Conservation (phyloP, 345 rosid species). For the Conringia planisiliqua region DNA sequence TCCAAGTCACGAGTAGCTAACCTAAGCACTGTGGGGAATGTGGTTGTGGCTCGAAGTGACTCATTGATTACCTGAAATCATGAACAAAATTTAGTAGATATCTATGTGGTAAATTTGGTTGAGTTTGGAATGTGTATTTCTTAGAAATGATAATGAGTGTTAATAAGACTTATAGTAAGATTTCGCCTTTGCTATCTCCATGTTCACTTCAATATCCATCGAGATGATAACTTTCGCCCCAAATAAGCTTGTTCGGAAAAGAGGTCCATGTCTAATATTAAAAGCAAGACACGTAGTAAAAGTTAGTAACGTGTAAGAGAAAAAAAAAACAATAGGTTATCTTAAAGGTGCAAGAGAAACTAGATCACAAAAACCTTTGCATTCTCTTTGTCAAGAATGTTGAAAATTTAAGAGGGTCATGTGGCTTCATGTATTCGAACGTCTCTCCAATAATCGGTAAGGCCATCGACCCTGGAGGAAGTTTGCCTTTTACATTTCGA, state of each 20-base stretch:
- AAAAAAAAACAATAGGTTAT: too few species aligned
- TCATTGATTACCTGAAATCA: constrained; percentile 7
- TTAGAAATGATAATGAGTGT: too few species aligned
- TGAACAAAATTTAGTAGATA: too few species aligned
- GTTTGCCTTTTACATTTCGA: constrained; percentile 6
- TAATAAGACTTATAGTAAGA: too few species aligned
- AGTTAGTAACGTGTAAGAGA: too few species aligned
- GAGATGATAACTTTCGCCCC: constrained; percentile 8
- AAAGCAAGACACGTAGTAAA: too few species aligned
- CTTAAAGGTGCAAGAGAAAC: too few species aligned
- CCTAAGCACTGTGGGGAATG: background rate
- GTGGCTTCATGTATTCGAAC: constrained; percentile 20
- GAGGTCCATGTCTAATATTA: background rate
- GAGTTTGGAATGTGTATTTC: too few species aligned
- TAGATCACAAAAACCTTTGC: background rate
- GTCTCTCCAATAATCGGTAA: constrained; percentile 31
- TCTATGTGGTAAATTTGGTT: too few species aligned
- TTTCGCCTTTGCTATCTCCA: constrained; percentile 9
- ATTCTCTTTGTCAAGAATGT: background rate
- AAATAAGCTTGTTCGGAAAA: constrained; percentile 23
- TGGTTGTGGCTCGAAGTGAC: constrained; percentile 17
- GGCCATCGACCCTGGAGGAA: constrained; percentile 25
- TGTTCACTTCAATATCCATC: background rate
- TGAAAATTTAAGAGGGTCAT: background rate
- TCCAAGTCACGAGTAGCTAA: too few species aligned